Base-by-base conservation (phyloP, 2,329 filamentous ascomycete species). In the Cadophora sp. region DNA sequence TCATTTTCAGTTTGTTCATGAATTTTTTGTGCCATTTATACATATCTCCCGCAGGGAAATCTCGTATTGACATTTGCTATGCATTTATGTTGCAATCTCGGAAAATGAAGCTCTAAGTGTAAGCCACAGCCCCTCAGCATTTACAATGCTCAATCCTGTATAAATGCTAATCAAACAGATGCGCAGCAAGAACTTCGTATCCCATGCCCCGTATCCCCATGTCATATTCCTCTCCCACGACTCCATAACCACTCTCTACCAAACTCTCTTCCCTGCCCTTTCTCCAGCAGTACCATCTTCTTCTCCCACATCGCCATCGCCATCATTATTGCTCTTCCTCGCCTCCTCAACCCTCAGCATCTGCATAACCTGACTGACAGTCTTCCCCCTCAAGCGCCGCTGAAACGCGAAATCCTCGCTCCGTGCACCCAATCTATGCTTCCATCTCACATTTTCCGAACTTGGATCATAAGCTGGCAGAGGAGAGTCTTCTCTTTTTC, bases 1-100 rank as follows among this genome's bases (percentile, higher is more conserved):
- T 59, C 27, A 53, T 22, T 62, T 71, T 55, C 55, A 27, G 56
- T 53, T 50, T 46, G 16, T 53, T 51, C 56, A 24, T 59, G 5
- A 29, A 55, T 40, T 37, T 48, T 22, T 43, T 26, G 27, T 50
- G 55, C 34, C 24, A 58, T 26, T 58, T 50, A 48, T 40, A 40
- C 16, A 26, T 48, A 31, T 46, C 27, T 55, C 11, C 3, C 11
- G 1, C 29, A n/a, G n/a, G n/a, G n/a, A n/a, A n/a, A n/a, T n/a
- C n/a, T n/a, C n/a, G n/a, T n/a, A n/a, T n/a, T n/a, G n/a, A n/a
- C n/a, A n/a, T n/a, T n/a, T n/a, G n/a, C n/a, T n/a, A n/a, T n/a
- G n/a, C n/a, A n/a, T n/a, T n/a, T n/a, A n/a, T n/a, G n/a, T n/a
- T n/a, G n/a, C n/a, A n/a, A n/a, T n/a, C n/a, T n/a, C 2, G 8